A percentile compares a stretch with the other conserved stretches of the same genome.
Evolutionary conservation across 2,329 filamentous ascomycete species (phyloP).

Genomic region (Aspergillus sp.): DNA sequence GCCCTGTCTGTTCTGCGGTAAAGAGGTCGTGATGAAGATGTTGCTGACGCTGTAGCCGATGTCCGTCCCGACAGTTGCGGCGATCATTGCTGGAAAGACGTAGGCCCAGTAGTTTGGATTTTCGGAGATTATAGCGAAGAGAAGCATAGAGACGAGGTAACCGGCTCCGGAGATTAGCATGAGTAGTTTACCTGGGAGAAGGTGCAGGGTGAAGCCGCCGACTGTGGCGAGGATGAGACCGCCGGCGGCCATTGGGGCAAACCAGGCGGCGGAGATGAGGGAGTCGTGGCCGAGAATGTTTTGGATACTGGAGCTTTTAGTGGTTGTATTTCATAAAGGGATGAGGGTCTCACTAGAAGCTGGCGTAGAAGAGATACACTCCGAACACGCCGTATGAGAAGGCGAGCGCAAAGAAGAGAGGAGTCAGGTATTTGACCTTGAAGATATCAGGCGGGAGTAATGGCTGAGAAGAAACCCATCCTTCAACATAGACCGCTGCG

Average conservation of each 20-base stretch:
- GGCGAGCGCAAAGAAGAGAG: slow-evolving; percentile 3
- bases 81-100: slow-evolving; percentile 10
- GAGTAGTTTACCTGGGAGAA: background rate
- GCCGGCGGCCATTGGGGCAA: background rate
- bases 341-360: slow-evolving; percentile 1
- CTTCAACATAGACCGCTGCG: slow-evolving; percentile 8
- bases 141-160: slow-evolving; percentile 1
- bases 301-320: background rate
- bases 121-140: slow-evolving; percentile 9
- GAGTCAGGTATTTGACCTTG: slow-evolving; percentile 12
- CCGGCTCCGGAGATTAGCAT: slow-evolving; percentile 2
- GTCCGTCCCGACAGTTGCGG: slow-evolving; percentile 4
- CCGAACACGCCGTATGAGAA: slow-evolving; percentile 12
- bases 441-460: slow-evolving; percentile 10
- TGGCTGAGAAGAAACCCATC: background rate
- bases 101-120: slow-evolving; percentile 12
- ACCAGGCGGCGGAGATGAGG: background rate
- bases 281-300: slow-evolving; percentile 2
- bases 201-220: slow-evolving; percentile 7
- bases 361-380: slow-evolving; percentile 12
- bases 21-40: slow-evolving; percentile 10
- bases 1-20: slow-evolving; percentile 6
- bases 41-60: slow-evolving; percentile 13
- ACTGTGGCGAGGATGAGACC: background rate
- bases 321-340: background rate